Base-by-base conservation (phyloP, 495 filamentous ascomycete species). In the Penicillium angulare region DNA sequence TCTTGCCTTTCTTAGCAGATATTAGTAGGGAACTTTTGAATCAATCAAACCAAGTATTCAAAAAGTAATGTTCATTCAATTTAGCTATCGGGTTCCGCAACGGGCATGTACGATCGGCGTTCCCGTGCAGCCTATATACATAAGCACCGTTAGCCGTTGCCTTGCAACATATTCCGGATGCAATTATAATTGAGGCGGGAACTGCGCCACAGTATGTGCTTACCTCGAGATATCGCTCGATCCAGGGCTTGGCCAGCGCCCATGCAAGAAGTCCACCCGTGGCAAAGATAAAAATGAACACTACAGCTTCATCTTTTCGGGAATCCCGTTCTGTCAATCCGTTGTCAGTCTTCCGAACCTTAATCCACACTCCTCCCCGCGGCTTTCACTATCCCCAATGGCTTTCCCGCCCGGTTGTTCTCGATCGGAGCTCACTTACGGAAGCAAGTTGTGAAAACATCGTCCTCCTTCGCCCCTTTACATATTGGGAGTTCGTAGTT, bases 401-500 rank as follows among this genome's bases (percentile, higher is more conserved):
- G 15, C 33, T 35, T n/a, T n/a, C n/a, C n/a, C n/a, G n/a, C n/a
- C n/a, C 33, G 33, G 12, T 35, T 16, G 12, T 13, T 6, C 17
- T 35, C 33, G 29, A 32, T 10, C 29, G 10, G 2, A 32, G 29
- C 29, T 24, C 8, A 70, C 81, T 53, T 71, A 87, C 84, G 92
- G 69, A 97, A 97, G 69, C 93, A 98, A 18, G 83, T 88, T 13
- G 93, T 90, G 33, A 88, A 80, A 1, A 97, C 84, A 73, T 96
- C 90, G 46, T 87, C 86, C 65, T 95, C 86, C 62, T 85, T 84
- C n/a, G 86, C 87, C 35, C 79, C 83, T 59, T 90, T 87, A 71
- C 93, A 97, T 49, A 88, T 91, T 9, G 90, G 88, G 22, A 96
- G 72, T 53, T 88, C 83, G 49, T 96, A 91, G 42, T 80, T 76